Evolutionary conservation across 495 filamentous ascomycete genomes (phyloP), one percentile per base, ranked within the genome.

Genomic region (Oleoguttula mirabilis): DNA sequence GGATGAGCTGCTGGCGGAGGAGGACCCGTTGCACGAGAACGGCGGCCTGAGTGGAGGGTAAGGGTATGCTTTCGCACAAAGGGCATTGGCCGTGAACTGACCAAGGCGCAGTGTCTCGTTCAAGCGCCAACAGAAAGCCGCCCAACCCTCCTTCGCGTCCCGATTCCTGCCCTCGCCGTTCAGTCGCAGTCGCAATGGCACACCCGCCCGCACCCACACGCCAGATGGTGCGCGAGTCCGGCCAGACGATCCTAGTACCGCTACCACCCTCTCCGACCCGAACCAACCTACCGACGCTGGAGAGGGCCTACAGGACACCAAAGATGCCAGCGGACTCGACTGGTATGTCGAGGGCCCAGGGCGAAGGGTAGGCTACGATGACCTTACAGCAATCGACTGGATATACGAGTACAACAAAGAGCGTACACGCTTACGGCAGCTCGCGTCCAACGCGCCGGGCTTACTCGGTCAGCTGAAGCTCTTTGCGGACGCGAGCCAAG

Each of bases 351-450:
- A 95, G 62, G 86, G 84, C 4, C 87, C 85, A 3, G 90, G 90
- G 1, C 72, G 88, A 36, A 76, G 90, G 54, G 87, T 95, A 20
- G 87, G 82, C 37, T 98, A 98, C 62, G 90, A 94, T 52, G 83
- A 98, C 65, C 70, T 95, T 55, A 95, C 92, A 11, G 90, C 92
- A 11, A 98, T 98, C 60, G 90, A 98, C 65, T 98, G 90, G 90
- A 96, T 95, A 52, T 96, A 94, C 57, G 90, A 98, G 61, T 94
- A 98, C 59, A 90, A 86, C 19, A 95, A 95, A 60, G 90, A 98
- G 61, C 73, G 90, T 14, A 85, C 94, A 60, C 75, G 90, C 31
- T 72, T 90, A 50, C 72, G 85, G 7, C 66, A 82, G 12, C 67
- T 98, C 8, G 78, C 75, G 38, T 75, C 78, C 2, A 77, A 68